A percentile compares a stretch with the other conserved stretches of the same genome.
phyloP scores from a whole-genome alignment of 2,329 filamentous ascomycete genomes.

The Fusarium sp. region DNA sequence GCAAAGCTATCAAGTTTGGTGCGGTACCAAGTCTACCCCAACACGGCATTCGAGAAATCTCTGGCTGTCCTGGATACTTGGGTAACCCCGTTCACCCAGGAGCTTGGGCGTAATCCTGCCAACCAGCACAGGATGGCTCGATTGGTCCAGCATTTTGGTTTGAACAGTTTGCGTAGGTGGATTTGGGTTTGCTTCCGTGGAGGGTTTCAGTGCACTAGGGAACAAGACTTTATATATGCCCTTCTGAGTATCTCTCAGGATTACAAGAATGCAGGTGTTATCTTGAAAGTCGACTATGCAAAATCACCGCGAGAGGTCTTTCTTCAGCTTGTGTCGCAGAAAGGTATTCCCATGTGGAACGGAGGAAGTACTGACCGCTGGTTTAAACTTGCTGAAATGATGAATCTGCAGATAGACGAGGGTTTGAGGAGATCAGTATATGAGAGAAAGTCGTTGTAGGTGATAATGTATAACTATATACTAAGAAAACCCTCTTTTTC shows the following conservation, averaged over 20 bases:
- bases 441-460: neutral
- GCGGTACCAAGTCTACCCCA: neutral
- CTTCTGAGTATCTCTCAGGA: neutral
- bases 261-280: neutral
- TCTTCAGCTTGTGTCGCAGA: neutral
- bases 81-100: neutral
- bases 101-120: neutral
- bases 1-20: neutral
- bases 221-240: neutral
- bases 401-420: neutral
- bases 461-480: too few species aligned
- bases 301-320: neutral
- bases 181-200: rapidly evolving
- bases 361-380: rapidly evolving
- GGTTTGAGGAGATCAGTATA: neutral
- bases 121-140: neutral
- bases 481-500: too few species aligned
- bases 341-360: neutral
- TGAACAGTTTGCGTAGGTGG: neutral
- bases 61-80: neutral
- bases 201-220: neutral
- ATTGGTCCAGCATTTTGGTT: neutral
- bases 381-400: neutral
- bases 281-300: neutral
- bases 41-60: neutral